Evolutionary conservation across 2,329 filamentous ascomycete species (phyloP), one percentile per base, ranked within the genome.

Genomic region (Scedosporium boydii): DNA sequence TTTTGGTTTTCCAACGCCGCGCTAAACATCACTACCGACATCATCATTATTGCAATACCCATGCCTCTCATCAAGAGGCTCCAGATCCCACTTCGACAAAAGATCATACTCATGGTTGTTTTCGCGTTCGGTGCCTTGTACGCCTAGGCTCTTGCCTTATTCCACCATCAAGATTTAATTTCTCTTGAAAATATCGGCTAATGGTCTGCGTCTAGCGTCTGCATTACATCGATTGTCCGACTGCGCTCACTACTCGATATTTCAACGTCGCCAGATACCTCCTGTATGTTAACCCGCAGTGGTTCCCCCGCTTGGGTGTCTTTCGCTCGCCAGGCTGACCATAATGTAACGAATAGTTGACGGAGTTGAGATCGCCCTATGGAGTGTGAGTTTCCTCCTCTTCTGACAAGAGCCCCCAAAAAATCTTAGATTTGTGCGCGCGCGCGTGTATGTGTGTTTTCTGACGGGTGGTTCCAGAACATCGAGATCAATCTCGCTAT

Each of bases 101-200:
- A 77, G 27, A 65, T 78, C n/a, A 75, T 76, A 1, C 68, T 81
- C 67, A 73, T 69, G 66, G 68, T 62, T 64, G 74, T 71, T 58
- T 74, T 74, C 70, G 74, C 71, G 26, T 66, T 73, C 63, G 77
- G 66, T 38, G 67, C 56, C 68, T 77, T 72, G 70, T 72, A 63
- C 64, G 68, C 34, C 9, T 38, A 38, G 65, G 3, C 16, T 29
- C 23, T 18, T 18, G 23, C 18, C 14, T n/a, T 27, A 10, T 48
- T 7, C 10, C 4, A 21, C 42, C 14, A 41, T 21, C 16, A 21
- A 18, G 44, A 21, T 21, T 21, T 56, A 2, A n/a, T 18, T 48
- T 48, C 18, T 48, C 44, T 12, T 21, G 1, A 4, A 9, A 21
- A 9, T 7, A 23, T 27, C 18, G 21, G 6, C 42, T 14, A 44